Conservation (phyloP, 768 basidiomycete species). For the Lentinula sp. region DNA sequence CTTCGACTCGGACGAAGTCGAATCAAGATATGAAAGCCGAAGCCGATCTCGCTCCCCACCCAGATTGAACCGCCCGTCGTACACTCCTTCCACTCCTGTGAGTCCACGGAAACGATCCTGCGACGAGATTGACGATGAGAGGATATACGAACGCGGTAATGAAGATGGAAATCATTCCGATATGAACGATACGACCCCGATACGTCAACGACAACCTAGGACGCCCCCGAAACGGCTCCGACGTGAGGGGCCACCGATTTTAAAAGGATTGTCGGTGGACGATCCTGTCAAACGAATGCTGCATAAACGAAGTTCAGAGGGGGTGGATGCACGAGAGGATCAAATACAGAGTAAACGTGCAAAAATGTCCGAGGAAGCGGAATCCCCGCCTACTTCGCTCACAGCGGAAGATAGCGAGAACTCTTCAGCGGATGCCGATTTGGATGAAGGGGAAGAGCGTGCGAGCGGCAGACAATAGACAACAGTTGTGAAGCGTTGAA, state of each 20-base stretch:
- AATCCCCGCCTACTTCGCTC: slow-evolving; percentile 2
- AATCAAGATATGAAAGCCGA: not conserved
- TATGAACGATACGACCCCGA: not conserved
- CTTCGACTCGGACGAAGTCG: not conserved
- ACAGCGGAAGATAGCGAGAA: slow-evolving; percentile 6
- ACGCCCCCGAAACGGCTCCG: slow-evolving; percentile 6
- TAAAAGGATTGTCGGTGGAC: not conserved
- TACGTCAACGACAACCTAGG: not conserved
- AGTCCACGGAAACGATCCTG: slow-evolving; percentile 7
- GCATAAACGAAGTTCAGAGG: slow-evolving; percentile 5
- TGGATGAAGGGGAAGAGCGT: not conserved
- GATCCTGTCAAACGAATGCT: not conserved
- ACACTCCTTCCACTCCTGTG: not conserved
- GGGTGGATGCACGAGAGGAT: not conserved
- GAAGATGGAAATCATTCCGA: not conserved
- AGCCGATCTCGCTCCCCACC: not conserved
- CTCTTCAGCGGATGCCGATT: not conserved
- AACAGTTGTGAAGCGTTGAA: not conserved
- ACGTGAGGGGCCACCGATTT: not conserved
- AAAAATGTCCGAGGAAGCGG: slow-evolving; percentile 5
- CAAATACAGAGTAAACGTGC: not conserved
- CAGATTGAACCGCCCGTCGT: not conserved
- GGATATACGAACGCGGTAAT: not conserved
- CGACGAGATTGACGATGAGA: slow-evolving; percentile 3
- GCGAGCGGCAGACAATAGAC: not conserved